Conservation (phyloP, 345 rosid genomes). For the Camelina hispida region DNA sequence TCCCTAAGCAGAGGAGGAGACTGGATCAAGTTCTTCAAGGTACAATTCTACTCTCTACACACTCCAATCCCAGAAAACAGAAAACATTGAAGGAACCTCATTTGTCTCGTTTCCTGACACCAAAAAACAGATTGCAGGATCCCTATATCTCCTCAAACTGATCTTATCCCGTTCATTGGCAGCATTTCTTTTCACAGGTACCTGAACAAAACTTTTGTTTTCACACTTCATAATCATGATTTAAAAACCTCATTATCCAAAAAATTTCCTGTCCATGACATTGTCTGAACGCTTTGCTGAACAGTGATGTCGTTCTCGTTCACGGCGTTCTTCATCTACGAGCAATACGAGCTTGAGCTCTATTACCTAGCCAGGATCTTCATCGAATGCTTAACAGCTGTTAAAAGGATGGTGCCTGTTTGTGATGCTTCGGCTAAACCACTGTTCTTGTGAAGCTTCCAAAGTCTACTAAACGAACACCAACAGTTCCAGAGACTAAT, state of each 20-base stretch:
- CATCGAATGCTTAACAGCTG: constrained; percentile 27
- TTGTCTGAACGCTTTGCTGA: constrained; percentile 17
- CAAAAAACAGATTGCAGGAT: constrained; percentile 51
- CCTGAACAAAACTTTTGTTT: constrained; percentile 30
- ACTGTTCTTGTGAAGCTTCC: constrained; percentile 42
- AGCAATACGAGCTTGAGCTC: constrained; percentile 78
- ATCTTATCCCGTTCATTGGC: constrained; percentile 50
- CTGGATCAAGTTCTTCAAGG: constrained; percentile 72
- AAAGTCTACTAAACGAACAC: background rate
- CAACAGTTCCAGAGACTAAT: constrained; percentile 18
- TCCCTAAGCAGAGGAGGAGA: constrained; percentile 66
- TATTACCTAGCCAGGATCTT: constrained; percentile 53
- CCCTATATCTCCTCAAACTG: constrained; percentile 55
- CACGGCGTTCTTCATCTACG: constrained; percentile 78
- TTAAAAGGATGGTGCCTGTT: constrained; percentile 46
- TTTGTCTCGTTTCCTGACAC: constrained; percentile 4
- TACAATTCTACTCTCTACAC: constrained; percentile 30
- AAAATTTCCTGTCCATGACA: constrained; percentile 31
- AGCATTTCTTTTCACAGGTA: constrained; percentile 57
- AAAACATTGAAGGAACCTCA: constrained; percentile 1
- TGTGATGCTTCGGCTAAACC: constrained; percentile 37
- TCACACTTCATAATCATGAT: background rate
- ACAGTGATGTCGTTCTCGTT: constrained; percentile 74
- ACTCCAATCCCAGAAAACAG: constrained; percentile 11
- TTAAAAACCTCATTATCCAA: background rate